Base-by-base conservation (phyloP, 108 stramenopile species). In the Craspedostauros australis region DNA sequence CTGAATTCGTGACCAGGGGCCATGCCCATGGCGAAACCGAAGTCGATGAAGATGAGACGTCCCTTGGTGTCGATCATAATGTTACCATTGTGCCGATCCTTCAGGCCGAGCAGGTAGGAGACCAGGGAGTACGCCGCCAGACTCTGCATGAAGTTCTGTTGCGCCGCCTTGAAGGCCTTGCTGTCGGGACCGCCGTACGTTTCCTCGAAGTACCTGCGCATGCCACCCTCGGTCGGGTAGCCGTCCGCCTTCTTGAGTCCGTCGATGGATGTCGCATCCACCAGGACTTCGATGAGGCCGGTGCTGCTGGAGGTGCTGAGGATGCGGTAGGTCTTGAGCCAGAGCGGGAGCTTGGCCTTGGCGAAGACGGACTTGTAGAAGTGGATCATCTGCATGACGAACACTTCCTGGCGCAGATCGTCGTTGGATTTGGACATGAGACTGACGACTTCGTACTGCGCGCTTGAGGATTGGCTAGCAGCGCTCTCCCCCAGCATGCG, bases 31-130 rank as follows among this genome's bases (percentile, higher is more conserved):
- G 96, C 95, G 67, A 99, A 99, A 33, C 99, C 99, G 72, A 98
- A 99, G 63, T 99, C 99, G 56, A 99, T 99, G 75, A 96, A 93
- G 48, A 98, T 91, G 27, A 99, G 39, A 53, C 86, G 96, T 5
- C 99, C 99, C 22, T 75, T 66, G 15, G 73, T 83, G 46, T 98
- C 95, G 38, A 99, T 91, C 96, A 99, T 97, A 44, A 99, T 95
- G 65, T 99, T 99, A 18, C 99, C 99, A 66, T 99, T 99, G 88
- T 99, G 99, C 5, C 99, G 86, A 62, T 99, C 99, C 62, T 98
- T 98, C 57, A 99, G 61, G 23, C 89, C 93, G 48, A 99, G 72
- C 24, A 99, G 72, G 57, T 96, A 98, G 4, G 78, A 74, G 27
- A 96, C 86, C 25, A 98, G 50, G 7, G 91, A 91, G 66, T 96